A percentile compares a stretch with the other conserved stretches of the same genome.
Evolutionary conservation across 306 rosid genomes (phyloP).

Genomic region (Begonia fuchsioides): DNA sequence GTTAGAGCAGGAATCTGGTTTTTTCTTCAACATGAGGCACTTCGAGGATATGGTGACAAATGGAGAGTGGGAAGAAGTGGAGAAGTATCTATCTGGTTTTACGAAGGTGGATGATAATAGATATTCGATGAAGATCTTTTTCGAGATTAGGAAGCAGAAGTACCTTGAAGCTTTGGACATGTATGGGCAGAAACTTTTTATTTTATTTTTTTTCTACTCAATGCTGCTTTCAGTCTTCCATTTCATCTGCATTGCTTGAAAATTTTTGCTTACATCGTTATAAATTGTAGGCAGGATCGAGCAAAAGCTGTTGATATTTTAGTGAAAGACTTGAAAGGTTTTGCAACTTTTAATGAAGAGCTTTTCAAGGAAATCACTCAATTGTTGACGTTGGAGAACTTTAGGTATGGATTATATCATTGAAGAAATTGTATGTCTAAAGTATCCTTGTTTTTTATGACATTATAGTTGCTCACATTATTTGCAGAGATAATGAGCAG

Average conservation of each 20-base stretch:
- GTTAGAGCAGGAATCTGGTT: slow-evolving; percentile 97
- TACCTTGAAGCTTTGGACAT: slow-evolving; percentile 93
- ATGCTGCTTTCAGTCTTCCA: slow-evolving; percentile 5
- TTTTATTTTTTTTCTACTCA: neutral
- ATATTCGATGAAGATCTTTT: slow-evolving; percentile 98
- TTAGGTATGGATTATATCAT: slow-evolving; percentile 6
- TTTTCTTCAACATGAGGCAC: slow-evolving; percentile 92
- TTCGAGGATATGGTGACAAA: slow-evolving; percentile 93
- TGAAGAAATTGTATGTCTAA: slow-evolving; percentile 9
- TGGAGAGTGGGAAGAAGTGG: slow-evolving; percentile 99
- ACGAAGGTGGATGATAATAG: slow-evolving; percentile 97
- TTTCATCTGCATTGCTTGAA: slow-evolving; percentile 1
- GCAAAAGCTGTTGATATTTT: slow-evolving; percentile 87
- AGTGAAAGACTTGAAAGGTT: slow-evolving; percentile 96
- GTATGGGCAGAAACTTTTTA: slow-evolving; percentile 24
- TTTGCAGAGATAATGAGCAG: slow-evolving; percentile 89
- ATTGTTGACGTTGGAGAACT: slow-evolving; percentile 7
- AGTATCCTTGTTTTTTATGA: neutral
- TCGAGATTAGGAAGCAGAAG: slow-evolving; percentile 97
- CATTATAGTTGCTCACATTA: slow-evolving; percentile 4
- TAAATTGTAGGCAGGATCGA: slow-evolving; percentile 72
- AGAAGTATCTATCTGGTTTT: slow-evolving; percentile 90
- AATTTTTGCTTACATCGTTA: slow-evolving; percentile 10
- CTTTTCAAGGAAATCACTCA: slow-evolving; percentile 9
- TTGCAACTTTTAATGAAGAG: slow-evolving; percentile 89